Conservation (phyloP, 2,329 filamentous ascomycete genomes). For the Diaporthe sp. region DNA sequence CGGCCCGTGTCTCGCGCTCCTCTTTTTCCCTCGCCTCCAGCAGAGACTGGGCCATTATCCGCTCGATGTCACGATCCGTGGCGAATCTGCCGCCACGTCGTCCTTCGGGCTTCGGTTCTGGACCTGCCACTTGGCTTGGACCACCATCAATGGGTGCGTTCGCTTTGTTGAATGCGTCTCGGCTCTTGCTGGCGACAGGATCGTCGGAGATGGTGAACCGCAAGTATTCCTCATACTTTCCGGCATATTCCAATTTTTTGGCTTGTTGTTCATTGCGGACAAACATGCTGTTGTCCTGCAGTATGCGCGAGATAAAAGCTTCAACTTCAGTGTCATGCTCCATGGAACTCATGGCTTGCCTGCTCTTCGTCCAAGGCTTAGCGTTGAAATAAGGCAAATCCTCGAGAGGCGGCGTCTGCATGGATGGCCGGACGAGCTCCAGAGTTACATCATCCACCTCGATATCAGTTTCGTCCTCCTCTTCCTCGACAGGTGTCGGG, state of each 20-base stretch:
- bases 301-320: slow-evolving; percentile 57
- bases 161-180: slow-evolving; percentile 61
- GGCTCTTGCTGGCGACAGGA: slow-evolving; percentile 63
- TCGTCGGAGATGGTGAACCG: slow-evolving; percentile 67
- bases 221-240: slow-evolving; percentile 63
- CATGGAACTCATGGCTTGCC: slow-evolving; percentile 54
- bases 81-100: slow-evolving; percentile 67
- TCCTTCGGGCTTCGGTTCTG: slow-evolving; percentile 67
- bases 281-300: slow-evolving; percentile 53
- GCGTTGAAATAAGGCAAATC: slow-evolving; percentile 60
- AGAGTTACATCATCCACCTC: slow-evolving; percentile 63
- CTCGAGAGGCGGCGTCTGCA: slow-evolving; percentile 65
- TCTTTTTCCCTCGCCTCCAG: slow-evolving; percentile 76
- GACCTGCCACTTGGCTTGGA: slow-evolving; percentile 44
- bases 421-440: slow-evolving; percentile 60
- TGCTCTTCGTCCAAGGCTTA: slow-evolving; percentile 60
- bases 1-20: slow-evolving; percentile 72
- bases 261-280: slow-evolving; percentile 51
- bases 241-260: slow-evolving; percentile 54
- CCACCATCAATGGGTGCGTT: slow-evolving; percentile 42
- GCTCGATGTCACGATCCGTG: slow-evolving; percentile 79
- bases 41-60: slow-evolving; percentile 77
- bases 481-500: slow-evolving; percentile 60
- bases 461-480: slow-evolving; percentile 65
- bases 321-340: slow-evolving; percentile 53